Evolutionary conservation across 2,329 filamentous ascomycete species (phyloP).

Genomic region (Pseudogymnoascus sp.): DNA sequence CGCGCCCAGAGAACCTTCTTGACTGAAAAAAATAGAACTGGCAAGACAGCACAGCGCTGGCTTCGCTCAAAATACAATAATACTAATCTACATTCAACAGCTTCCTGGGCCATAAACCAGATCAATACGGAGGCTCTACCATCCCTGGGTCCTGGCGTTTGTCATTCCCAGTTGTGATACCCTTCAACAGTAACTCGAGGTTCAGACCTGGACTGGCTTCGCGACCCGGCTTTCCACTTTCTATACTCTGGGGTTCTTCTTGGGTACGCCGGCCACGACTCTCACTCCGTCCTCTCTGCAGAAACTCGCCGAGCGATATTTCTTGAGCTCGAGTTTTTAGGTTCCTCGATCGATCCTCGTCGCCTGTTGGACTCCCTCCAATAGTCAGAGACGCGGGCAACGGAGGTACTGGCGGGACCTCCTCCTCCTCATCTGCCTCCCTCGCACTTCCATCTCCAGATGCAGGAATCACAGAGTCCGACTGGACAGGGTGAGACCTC

Average conservation of each 20-base stretch:
- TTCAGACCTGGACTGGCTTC: constrained; percentile 18
- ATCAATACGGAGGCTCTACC: constrained; percentile 4
- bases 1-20: not conserved
- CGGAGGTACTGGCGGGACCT: not conserved
- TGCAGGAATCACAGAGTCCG: not conserved
- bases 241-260: not conserved
- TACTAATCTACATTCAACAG: constrained; percentile 3
- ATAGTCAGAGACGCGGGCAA: not conserved
- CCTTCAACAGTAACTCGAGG: constrained; percentile 28
- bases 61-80: constrained; percentile 8
- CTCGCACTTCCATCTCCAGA: not conserved
- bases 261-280: not conserved
- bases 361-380: not conserved
- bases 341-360: not conserved
- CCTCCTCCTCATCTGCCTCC: not conserved
- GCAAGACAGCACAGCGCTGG: constrained; percentile 3
- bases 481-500: not conserved
- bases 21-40: not conserved
- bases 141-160: constrained; percentile 2
- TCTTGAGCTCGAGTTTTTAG: not conserved
- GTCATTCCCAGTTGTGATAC: constrained; percentile 25
- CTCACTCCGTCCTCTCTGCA: not conserved
- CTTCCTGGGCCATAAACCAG: not conserved
- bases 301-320: not conserved
- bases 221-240: not conserved